Evolutionary conservation across 345 rosid genomes (phyloP).

Genomic region (Heritiera fomes): DNA sequence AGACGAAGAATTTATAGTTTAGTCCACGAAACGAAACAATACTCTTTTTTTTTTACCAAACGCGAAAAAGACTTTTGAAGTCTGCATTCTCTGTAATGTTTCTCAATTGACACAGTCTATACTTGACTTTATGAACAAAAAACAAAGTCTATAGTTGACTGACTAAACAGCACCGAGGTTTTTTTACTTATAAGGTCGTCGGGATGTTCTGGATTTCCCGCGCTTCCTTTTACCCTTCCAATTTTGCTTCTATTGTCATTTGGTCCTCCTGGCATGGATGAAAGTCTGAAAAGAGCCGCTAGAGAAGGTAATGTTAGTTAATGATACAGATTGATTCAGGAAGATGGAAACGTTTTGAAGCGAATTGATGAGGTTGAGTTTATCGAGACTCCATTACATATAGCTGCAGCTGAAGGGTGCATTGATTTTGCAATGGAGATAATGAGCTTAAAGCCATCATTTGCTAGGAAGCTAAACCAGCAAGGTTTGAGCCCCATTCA

Average conservation of each 20-base stretch:
- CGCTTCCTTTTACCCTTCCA: no score
- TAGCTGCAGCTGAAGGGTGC: slow-evolving; percentile 26
- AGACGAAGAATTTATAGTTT: no score
- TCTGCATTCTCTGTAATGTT: no score
- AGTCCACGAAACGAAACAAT: no score
- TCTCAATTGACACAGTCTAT: no score
- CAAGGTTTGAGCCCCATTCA: slow-evolving; percentile 22
- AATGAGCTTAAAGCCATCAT: slow-evolving; percentile 25
- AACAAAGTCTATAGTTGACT: no score
- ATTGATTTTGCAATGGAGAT: slow-evolving; percentile 22
- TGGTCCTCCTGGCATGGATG: background rate
- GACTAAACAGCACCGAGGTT: no score
- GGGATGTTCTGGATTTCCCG: no score
- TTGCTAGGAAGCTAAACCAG: slow-evolving; percentile 22
- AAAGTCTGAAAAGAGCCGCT: background rate
- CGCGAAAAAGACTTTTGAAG: no score
- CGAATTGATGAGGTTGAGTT: slow-evolving; percentile 19
- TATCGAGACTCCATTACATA: slow-evolving; percentile 27
- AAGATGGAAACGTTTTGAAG: slow-evolving; percentile 1
- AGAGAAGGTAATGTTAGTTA: slow-evolving; percentile 8
- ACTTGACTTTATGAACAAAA: no score
- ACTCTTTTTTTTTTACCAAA: no score
- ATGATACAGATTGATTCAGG: background rate
- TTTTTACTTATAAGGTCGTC: no score
- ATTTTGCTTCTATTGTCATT: background rate